These are phyloP conservation scores for Phytophthora foliorum DNA, from an alignment of 352 stramenopile genomes.

Conservation along the genomic window DNA sequence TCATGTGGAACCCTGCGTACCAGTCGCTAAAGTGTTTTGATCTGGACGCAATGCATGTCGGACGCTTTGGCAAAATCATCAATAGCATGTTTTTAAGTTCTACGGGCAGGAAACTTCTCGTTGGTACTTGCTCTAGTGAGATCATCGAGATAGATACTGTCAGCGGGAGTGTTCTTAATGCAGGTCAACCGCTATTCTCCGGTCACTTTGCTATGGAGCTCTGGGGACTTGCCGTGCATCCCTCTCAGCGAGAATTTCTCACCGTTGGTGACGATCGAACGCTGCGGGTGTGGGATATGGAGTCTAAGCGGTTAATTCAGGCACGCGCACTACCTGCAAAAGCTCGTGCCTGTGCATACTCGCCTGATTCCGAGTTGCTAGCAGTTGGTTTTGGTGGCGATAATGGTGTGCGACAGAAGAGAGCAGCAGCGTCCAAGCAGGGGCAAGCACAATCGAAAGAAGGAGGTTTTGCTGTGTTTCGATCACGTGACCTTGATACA, in stretches of 20 bases:
- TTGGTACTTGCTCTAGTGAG: slow-evolving; percentile 90
- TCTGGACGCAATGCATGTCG: slow-evolving; percentile 45
- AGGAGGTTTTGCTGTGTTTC: slow-evolving; percentile 57
- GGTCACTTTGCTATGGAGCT: slow-evolving; percentile 82
- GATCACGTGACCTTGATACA: slow-evolving; percentile 26
- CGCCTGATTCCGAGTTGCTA: slow-evolving; percentile 86
- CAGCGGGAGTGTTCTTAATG: slow-evolving; percentile 47
- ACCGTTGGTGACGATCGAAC: slow-evolving; percentile 87
- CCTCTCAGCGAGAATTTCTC: slow-evolving; percentile 62
- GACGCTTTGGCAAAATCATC: slow-evolving; percentile 51
- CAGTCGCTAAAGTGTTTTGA: slow-evolving; percentile 82
- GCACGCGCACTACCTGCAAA: slow-evolving; percentile 52
- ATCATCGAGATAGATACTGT: slow-evolving; percentile 81
- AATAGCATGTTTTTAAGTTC: slow-evolving; percentile 55
- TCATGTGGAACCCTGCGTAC: slow-evolving; percentile 72
- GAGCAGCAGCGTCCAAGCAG: slow-evolving; percentile 25
- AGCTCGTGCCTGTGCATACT: slow-evolving; percentile 87
- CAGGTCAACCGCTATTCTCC: slow-evolving; percentile 53
- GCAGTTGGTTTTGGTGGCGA: slow-evolving; percentile 84
- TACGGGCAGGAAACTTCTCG: slow-evolving; percentile 63
- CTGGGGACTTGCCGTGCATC: slow-evolving; percentile 87
- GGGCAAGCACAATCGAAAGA: slow-evolving; percentile 49
- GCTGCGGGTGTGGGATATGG: slow-evolving; percentile 88
- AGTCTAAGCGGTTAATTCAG: slow-evolving; percentile 54
- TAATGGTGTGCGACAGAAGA: slow-evolving; percentile 52